phyloP scores from a whole-genome alignment of 495 filamentous ascomycete genomes.

The Neurospora sp. region DNA sequence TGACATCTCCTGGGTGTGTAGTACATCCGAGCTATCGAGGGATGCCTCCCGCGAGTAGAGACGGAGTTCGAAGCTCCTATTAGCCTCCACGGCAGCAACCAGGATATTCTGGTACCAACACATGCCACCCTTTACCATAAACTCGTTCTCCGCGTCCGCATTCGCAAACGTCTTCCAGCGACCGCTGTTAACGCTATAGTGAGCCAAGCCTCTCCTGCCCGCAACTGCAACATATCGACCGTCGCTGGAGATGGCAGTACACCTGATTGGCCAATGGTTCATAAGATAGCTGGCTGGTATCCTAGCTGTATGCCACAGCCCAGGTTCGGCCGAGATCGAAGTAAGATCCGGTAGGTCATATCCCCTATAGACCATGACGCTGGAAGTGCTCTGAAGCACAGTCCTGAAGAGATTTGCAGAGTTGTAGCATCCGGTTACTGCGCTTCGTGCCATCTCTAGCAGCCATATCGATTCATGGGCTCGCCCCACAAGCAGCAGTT shows the following conservation, averaged over 20 bases:
- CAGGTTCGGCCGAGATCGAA: constrained; percentile 84
- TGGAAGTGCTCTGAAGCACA: constrained; percentile 76
- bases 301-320: constrained; percentile 84
- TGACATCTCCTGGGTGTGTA: constrained; percentile 67
- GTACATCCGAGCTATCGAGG: constrained; percentile 59
- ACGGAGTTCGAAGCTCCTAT: constrained; percentile 76
- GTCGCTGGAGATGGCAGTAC: constrained; percentile 76
- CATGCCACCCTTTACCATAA: constrained; percentile 93
- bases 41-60: constrained; percentile 81
- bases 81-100: constrained; percentile 84
- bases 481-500: constrained; percentile 62
- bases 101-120: constrained; percentile 97
- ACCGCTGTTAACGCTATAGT: constrained; percentile 90
- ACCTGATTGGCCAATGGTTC: constrained; percentile 86
- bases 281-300: constrained; percentile 77
- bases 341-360: constrained; percentile 85
- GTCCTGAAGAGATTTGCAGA: constrained; percentile 81
- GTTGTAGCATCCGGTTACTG: constrained; percentile 80
- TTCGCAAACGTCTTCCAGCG: constrained; percentile 93
- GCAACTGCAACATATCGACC: constrained; percentile 92
- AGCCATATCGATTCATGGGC: constrained; percentile 74
- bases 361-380: constrained; percentile 83
- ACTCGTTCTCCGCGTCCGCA: constrained; percentile 71
- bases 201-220: constrained; percentile 81
- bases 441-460: constrained; percentile 84